These are phyloP conservation scores for Echinochloa phyllopogon DNA, from an alignment of 176 grass and related monocot genomes.

Conservation along the genomic window DNA sequence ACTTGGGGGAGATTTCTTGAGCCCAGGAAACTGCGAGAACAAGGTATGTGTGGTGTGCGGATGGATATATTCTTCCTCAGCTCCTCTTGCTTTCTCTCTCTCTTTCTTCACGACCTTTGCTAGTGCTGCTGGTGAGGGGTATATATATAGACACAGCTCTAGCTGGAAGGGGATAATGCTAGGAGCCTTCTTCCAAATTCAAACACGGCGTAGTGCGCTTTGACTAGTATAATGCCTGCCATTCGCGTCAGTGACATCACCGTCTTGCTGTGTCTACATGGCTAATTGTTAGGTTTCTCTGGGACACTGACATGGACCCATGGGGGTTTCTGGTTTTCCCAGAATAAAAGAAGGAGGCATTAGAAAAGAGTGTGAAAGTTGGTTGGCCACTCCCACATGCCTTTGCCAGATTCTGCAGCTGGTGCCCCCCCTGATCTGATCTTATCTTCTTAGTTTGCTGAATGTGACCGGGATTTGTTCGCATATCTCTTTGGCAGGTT, in stretches of 20 bases:
- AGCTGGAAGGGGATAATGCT: constrained; percentile 41
- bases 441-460: constrained; percentile 47
- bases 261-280: background rate
- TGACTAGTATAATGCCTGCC: constrained; percentile 37
- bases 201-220: constrained; percentile 43
- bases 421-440: constrained; percentile 45
- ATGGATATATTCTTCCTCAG: constrained; percentile 44
- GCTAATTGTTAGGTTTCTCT: constrained; percentile 20
- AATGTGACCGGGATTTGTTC: constrained; percentile 30
- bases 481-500: constrained; percentile 26
- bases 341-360: background rate
- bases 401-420: constrained; percentile 52
- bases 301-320: constrained; percentile 40
- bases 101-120: constrained; percentile 24
- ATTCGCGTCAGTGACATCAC: constrained; percentile 45
- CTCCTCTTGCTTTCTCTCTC: constrained; percentile 29
- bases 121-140: background rate
- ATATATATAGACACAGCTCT: constrained; percentile 41
- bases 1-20: constrained; percentile 10
- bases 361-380: constrained; percentile 16
- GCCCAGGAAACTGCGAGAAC: constrained; percentile 1
- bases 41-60: background rate
- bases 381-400: constrained; percentile 59
- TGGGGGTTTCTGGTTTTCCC: constrained; percentile 21
- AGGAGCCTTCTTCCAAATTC: constrained; percentile 34